Evolutionary conservation across 805 yeast species (phyloP).

Genomic region (Yarrowia sp.): DNA sequence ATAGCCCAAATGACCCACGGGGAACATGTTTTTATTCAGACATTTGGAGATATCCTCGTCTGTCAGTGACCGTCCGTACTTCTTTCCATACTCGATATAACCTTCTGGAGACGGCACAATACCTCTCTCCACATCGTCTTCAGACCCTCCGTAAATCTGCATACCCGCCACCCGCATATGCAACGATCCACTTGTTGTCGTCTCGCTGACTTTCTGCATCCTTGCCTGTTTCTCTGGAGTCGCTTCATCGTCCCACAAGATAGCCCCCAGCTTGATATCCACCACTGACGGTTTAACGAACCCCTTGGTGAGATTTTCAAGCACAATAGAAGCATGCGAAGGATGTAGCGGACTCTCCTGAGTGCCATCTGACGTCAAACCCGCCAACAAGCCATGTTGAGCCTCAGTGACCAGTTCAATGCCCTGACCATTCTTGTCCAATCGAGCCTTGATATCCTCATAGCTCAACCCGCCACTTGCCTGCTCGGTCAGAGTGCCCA

Average conservation of each 20-base stretch:
- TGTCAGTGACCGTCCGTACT: slow-evolving; percentile 63
- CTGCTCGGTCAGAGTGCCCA: slow-evolving; percentile 54
- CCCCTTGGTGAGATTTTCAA: slow-evolving; percentile 67
- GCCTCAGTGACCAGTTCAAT: slow-evolving; percentile 27
- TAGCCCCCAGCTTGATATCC: slow-evolving; percentile 79
- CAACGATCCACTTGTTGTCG: slow-evolving; percentile 79
- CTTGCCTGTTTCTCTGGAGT: slow-evolving; percentile 59
- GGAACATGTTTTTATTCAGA: slow-evolving; percentile 22
- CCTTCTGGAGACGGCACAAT: not conserved
- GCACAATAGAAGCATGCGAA: slow-evolving; percentile 42
- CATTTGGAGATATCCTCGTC: not conserved
- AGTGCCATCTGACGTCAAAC: no score
- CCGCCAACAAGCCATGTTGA: slow-evolving; percentile 7
- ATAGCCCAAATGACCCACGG: slow-evolving; percentile 28
- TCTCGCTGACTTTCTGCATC: slow-evolving; percentile 57
- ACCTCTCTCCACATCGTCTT: not conserved
- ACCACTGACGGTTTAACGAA: slow-evolving; percentile 65
- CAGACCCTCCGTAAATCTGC: slow-evolving; percentile 48
- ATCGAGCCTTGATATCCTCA: slow-evolving; percentile 11
- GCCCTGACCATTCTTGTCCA: slow-evolving; percentile 1
- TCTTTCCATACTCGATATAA: slow-evolving; percentile 58
- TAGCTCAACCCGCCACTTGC: not conserved
- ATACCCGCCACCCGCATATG: slow-evolving; percentile 85
- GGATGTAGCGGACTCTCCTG: slow-evolving; percentile 26
- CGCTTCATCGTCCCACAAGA: slow-evolving; percentile 60